Evolutionary conservation across 768 basidiomycete species (phyloP).

Genomic region (Nidularia sp.): DNA sequence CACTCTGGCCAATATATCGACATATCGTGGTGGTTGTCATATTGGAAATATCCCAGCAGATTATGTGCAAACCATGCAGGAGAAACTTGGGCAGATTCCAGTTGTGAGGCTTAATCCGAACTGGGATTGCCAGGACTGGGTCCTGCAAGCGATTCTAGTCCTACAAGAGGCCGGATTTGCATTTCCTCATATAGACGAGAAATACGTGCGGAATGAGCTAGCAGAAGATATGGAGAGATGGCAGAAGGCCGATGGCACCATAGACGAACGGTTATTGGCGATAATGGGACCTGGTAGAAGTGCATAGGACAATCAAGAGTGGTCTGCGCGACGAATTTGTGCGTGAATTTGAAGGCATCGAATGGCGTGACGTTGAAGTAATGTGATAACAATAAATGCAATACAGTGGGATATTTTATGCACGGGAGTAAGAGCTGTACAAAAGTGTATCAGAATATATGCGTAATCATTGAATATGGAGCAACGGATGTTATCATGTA

Average conservation of each 20-base stretch:
- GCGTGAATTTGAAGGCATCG: too few relatives aligned
- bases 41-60: slow-evolving; percentile 7
- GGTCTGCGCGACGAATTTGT: too few relatives aligned
- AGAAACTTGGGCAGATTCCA: slow-evolving; percentile 1
- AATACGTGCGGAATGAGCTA: slow-evolving; percentile 3
- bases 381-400: too few relatives aligned
- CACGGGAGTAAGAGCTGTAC: too few relatives aligned
- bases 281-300: too few relatives aligned
- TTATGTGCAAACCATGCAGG: slow-evolving; percentile 1
- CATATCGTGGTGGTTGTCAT: slow-evolving; percentile 8
- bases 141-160: slow-evolving; percentile 4
- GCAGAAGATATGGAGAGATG: slow-evolving; percentile 6
- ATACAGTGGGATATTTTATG: too few relatives aligned
- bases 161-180: slow-evolving; percentile 5
- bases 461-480: too few relatives aligned
- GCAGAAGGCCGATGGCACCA: slow-evolving; percentile 5
- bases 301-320: too few relatives aligned
- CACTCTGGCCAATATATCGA: slow-evolving; percentile 1
- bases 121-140: slow-evolving; percentile 8
- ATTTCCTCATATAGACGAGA: slow-evolving; percentile 3
- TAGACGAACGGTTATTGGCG: slow-evolving; percentile 5
- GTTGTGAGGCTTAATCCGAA: slow-evolving; percentile 5
- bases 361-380: too few relatives aligned
- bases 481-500: too few relatives aligned
- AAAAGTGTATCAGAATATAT: too few relatives aligned